phyloP scores from a whole-genome alignment of 106 monocot genomes.

The Allium fistulosum region DNA sequence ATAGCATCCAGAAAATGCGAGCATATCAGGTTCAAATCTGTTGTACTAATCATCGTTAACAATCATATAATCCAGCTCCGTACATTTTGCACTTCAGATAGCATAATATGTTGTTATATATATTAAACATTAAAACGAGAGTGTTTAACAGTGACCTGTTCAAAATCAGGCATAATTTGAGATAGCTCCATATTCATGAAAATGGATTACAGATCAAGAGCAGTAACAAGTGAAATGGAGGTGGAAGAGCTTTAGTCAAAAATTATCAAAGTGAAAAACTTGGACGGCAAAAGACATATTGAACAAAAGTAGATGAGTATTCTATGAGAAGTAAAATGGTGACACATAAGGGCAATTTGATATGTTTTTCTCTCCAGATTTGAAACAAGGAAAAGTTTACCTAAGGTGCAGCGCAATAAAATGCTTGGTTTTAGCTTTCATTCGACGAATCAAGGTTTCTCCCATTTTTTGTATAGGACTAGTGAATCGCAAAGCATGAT shows the following conservation, averaged over 20 bases:
- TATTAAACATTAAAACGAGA: no score
- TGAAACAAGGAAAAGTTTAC: constrained; percentile 12
- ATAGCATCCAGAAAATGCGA: constrained; percentile 99
- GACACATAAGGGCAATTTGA: no score
- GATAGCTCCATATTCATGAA: no score
- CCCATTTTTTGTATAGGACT: constrained; percentile 62
- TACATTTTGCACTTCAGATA: no score
- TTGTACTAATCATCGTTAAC: constrained; percentile 4
- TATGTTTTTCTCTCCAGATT: no score
- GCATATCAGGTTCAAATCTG: constrained; percentile 99
- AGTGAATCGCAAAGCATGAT: constrained; percentile 75
- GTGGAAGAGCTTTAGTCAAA: no score
- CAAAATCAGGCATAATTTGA: no score
- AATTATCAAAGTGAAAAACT: no score
- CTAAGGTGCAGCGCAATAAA: constrained; percentile 83
- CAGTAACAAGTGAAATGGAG: no score
- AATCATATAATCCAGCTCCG: background rate
- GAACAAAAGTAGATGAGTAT: background rate
- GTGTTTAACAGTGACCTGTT: no score
- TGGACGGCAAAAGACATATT: background rate
- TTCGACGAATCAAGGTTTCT: constrained; percentile 49
- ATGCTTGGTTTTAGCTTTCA: constrained; percentile 53
- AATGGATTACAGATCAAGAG: no score
- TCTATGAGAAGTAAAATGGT: background rate
- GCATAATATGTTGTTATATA: no score